Base-by-base conservation (phyloP, 306 rosid species). In the Trifolium fragiferum region DNA sequence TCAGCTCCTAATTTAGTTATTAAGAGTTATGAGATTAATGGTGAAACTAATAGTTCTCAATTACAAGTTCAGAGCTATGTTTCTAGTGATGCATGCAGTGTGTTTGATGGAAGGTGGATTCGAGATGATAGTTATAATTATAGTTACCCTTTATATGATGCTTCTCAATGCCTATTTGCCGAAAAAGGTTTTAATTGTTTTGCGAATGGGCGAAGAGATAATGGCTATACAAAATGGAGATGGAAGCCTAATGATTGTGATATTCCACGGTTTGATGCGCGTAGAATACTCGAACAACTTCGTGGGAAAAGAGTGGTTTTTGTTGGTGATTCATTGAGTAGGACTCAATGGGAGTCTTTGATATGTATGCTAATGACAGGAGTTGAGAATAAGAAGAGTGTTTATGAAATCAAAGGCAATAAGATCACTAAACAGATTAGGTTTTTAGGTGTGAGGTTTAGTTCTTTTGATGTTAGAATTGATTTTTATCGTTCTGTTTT, bases 341-440 rank as follows among this genome's bases (percentile, higher is more conserved):
- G 99, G 82, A 90, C 99, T 3, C 99, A 94, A 54, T 92, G 97
- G 99, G 99, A 92, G 82, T 94, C 99, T 55, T 83, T 89, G 82
- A 83, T 91, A 59, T 90, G 97, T 70, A 66, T 94, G 87, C 86
- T 94, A 12, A 86, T 88, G 97, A 84, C 87, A 6, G 99, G 95
- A 30, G 89, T 94, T 76, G 90, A 94, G 65, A 71, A 92, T 69
- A 90, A 84, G 86, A 85, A 49, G 57, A 90, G 88, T 78, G 96
- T 94, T 16, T 88, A 87, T 68, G 97, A 94, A 77, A 78, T 90
- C 76, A 90, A 91, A 60, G 94, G 94, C 75, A 82, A 84, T 14
- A 72, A 76, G 75, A 94, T 94, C 78, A 91, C 86, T 0, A 91
- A 83, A 75, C 82, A 73, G 84, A 91, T 90, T 38, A 78, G 89